Base-by-base conservation (phyloP, 805 yeast species). In the Candida pseudoglaebosa region DNA sequence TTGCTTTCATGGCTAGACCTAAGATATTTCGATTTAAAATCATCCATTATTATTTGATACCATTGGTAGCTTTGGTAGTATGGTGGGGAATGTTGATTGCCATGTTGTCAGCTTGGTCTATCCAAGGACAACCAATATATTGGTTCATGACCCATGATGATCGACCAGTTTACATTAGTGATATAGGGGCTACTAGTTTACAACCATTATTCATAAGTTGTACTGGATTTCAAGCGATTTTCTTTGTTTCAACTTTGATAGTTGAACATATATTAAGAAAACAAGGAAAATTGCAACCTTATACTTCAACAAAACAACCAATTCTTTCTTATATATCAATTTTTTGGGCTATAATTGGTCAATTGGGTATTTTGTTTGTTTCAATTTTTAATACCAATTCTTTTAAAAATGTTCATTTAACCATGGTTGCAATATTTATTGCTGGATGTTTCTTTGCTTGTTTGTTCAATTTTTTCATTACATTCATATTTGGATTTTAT, bases 21-120 rank as follows among this genome's bases (percentile, higher is more conserved):
- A 22, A 15, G 24, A 8, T n/a, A 5, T 22, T 33, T 6, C 20
- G 46, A n/a, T 68, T 66, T 49, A 52, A 82, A 59, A 56, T 77
- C 63, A 45, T 67, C 43, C 63, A 78, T 63, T 64, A 70, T 61
- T 62, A 75, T 59, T 49, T 76, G 22, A 62, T 89, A 26, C 96
- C 96, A 3, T 60, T 88, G 31, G 52, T 80, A 2, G 75, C 87
- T 2, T 62, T 78, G 37, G 59, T 80, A 2, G 82, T 80, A 12
- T 90, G 97, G 97, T 84, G 89, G 79, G 95, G 85, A 3, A 86
- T 88, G 96, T 74, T 90, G 8, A 80, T 83, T 4, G 86, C 95
- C 4, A 65, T 91, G 75, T 54, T 90, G 46, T 58, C 73, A 2
- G 75, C 80, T 47, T 90, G 97, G 97, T 77, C 84, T 2, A 73